phyloP scores from a whole-genome alignment of 352 stramenopile species.

The Pythium grandisporangium region DNA sequence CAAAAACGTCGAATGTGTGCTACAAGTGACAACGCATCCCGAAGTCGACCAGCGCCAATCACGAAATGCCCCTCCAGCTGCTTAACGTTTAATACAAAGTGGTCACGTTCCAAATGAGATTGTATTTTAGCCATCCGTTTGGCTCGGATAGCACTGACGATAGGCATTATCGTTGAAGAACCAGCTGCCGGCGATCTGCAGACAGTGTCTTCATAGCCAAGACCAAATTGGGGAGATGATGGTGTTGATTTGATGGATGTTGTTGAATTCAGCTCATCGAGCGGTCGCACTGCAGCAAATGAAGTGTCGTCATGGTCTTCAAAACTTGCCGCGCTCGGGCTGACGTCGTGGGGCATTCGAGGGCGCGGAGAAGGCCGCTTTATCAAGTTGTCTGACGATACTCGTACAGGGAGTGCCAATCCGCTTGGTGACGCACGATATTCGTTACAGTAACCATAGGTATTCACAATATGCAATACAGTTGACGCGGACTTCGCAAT shows the following conservation, averaged over 20 bases:
- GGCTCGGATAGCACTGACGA: neutral
- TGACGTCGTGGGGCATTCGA: slow-evolving; percentile 2
- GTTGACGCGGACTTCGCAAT: slow-evolving; percentile 35
- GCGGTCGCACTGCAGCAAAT: too few relatives aligned
- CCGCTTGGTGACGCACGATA: neutral
- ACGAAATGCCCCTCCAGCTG: slow-evolving; percentile 12
- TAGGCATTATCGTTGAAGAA: neutral
- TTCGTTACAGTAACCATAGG: slow-evolving; percentile 30
- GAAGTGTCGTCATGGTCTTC: too few relatives aligned
- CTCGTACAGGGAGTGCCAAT: slow-evolving; percentile 4
- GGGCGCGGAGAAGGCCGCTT: slow-evolving; percentile 5
- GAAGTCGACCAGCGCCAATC: slow-evolving; percentile 11
- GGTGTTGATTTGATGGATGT: too few relatives aligned
- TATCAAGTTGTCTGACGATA: slow-evolving; percentile 12
- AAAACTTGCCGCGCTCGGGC: too few relatives aligned
- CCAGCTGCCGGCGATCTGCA: too few relatives aligned
- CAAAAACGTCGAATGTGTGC: slow-evolving; percentile 10
- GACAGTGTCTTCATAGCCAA: too few relatives aligned
- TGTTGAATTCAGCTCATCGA: too few relatives aligned
- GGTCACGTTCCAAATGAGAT: slow-evolving; percentile 3
- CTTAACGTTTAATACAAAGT: slow-evolving; percentile 3
- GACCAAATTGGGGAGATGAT: too few relatives aligned
- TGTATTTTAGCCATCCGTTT: slow-evolving; percentile 1
- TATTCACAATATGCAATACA: slow-evolving; percentile 46
- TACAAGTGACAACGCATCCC: slow-evolving; percentile 9